Percentiles rank a stretch among this genome's conserved stretches.
phyloP scores from a whole-genome alignment of 495 filamentous ascomycete species.

The Penicillium canescens region DNA sequence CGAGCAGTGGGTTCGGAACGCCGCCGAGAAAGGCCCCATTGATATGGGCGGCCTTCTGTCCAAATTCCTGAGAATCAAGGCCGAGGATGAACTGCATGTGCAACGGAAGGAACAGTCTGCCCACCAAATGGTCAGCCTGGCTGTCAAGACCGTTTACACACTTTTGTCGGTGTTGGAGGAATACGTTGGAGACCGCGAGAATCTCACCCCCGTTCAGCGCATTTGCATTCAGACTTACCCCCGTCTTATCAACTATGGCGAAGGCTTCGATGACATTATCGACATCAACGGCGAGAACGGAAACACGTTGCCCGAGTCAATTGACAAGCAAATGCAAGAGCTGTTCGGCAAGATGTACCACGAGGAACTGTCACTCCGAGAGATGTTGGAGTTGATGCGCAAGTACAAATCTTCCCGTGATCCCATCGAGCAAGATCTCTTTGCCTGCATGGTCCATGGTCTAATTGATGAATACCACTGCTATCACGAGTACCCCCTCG shows the following conservation, averaged over 20 bases:
- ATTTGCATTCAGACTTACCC: constrained; percentile 90
- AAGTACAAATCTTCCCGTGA: constrained; percentile 83
- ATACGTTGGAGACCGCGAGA: constrained; percentile 54
- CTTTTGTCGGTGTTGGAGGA: constrained; percentile 79
- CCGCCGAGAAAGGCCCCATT: constrained; percentile 54
- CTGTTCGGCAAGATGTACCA: constrained; percentile 97
- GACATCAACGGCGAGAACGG: constrained; percentile 77
- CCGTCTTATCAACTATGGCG: constrained; percentile 93
- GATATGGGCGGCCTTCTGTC: constrained; percentile 65
- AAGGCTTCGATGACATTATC: constrained; percentile 86
- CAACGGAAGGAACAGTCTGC: constrained; percentile 62
- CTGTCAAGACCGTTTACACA: constrained; percentile 80
- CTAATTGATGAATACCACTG: constrained; percentile 97
- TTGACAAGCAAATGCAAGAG: constrained; percentile 91
- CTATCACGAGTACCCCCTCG: constrained; percentile 89
- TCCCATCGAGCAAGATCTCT: constrained; percentile 84
- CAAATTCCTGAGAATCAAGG: constrained; percentile 79
- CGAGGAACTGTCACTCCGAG: constrained; percentile 75
- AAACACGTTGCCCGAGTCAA: constrained; percentile 73
- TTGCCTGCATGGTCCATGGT: constrained; percentile 97
- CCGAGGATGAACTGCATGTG: constrained; percentile 72
- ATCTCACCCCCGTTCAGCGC: constrained; percentile 69
- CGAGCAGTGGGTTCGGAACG: constrained; percentile 74
- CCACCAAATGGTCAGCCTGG: constrained; percentile 68
- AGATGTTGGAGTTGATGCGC: constrained; percentile 78